Evolutionary conservation across 2,329 filamentous ascomycete genomes (phyloP), one percentile per base, ranked within the genome.

Genomic region (Trichoderma polysporum): DNA sequence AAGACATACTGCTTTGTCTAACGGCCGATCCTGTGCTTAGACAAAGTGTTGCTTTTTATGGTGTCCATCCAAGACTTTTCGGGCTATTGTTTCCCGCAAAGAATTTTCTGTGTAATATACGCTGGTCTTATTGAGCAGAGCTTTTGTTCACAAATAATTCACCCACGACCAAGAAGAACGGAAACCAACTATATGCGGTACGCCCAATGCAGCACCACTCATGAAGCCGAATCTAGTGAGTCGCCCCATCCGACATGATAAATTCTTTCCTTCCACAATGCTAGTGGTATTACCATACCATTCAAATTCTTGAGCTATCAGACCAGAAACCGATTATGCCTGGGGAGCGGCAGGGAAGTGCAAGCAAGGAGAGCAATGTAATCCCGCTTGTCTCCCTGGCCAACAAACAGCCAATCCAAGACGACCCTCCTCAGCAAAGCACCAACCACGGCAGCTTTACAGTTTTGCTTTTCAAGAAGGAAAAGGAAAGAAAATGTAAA

Each of bases 1-100:
- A n/a, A 62, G 66, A 62, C 58, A 63, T 50, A 29, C 50, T 67
- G 49, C 33, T 57, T 50, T 63, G 66, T 62, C 50, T 57, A 33
- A 57, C 25, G n/a, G 50, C 35, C 66, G 52, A 67, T 66, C 63
- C 45, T 53, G 50, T 60, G 63, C 41, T 58, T 58, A 22, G 57
- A 25, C 37, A 29, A 22, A 15, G 33, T 56, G 57, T 67, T 61
- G 29, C 39, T 67, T 62, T 67, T 56, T 33, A 54, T 45, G 37
- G 61, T 33, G 12, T 15, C n/a, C 25, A n/a, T 25, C 6, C 61
- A 35, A 47, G 29, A 22, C 9, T 19, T 37, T 47, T 25, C 25
- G 49, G 27, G 7, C 12, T 10, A 33, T 33, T 25, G n/a, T 12
- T 35, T 17, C 25, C 15, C 13, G 25, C 35, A n/a, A 8, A 3